Percentiles rank a stretch among this genome's conserved stretches.
Evolutionary conservation across 2,329 filamentous ascomycete species (phyloP).

Genomic region (Nemania sp.): DNA sequence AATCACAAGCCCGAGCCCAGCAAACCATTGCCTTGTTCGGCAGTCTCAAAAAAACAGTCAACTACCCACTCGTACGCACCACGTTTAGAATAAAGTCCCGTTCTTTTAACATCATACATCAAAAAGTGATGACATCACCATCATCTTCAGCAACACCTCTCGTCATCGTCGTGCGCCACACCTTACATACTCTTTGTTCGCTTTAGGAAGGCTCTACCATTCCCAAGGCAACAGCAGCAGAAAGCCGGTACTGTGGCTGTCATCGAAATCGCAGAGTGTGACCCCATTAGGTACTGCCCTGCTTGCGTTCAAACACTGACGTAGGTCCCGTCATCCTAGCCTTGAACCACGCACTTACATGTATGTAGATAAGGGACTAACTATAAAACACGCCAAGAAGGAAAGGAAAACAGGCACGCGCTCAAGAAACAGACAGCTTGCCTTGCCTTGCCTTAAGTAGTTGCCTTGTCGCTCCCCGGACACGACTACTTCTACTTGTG

Average conservation of each 20-base stretch:
- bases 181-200: conserved; percentile 1
- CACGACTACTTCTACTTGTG: too few species aligned
- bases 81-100: neutral
- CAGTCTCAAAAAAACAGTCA: neutral
- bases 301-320: conserved; percentile 4
- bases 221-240: neutral
- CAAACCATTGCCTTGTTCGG: neutral
- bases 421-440: too few species aligned
- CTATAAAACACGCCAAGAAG: too few species aligned
- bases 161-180: conserved; percentile 4
- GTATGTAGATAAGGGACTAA: too few species aligned
- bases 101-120: too few species aligned
- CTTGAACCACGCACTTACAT: neutral
- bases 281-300: neutral
- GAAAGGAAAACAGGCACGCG: too few species aligned
- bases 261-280: too few species aligned
- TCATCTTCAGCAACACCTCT: neutral
- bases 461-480: too few species aligned
- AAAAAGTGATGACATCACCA: conserved; percentile 12
- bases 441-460: too few species aligned
- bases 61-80: neutral
- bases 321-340: neutral
- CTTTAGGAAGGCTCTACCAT: too few species aligned
- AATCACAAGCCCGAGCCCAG: neutral
- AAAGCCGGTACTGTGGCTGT: neutral